These are phyloP conservation scores for Tricholoma bakamatsutake DNA, from an alignment of 768 basidiomycete genomes.

Conservation along the genomic window DNA sequence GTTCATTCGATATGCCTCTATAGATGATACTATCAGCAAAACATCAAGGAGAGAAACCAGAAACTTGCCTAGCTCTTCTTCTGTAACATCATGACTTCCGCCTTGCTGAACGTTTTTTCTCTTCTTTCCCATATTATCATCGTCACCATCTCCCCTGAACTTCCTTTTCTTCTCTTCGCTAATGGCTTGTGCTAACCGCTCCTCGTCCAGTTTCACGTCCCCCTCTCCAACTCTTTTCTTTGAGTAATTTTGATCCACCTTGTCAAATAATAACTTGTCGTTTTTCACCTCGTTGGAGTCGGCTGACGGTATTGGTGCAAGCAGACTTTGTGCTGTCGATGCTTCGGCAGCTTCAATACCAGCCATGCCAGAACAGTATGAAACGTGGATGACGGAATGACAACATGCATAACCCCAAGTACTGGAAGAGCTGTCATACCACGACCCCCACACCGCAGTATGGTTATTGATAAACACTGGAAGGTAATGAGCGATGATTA, in stretches of 20 bases:
- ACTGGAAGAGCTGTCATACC: conserved; percentile 66
- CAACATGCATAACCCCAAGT: conserved; percentile 96
- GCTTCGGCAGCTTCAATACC: conserved; percentile 75
- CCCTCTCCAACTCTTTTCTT: conserved; percentile 82
- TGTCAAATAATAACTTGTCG: conserved; percentile 27
- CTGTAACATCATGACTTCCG: conserved; percentile 75
- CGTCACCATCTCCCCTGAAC: conserved; percentile 48
- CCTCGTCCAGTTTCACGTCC: conserved; percentile 69
- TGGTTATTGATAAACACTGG: conserved; percentile 90
- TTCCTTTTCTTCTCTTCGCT: conserved; percentile 81
- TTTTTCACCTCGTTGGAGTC: conserved; percentile 16
- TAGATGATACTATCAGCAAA: conserved; percentile 12
- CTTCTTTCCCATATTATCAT: conserved; percentile 56
- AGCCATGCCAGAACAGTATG: conserved; percentile 86
- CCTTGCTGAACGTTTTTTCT: conserved; percentile 42
- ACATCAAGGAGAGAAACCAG: conserved; percentile 19
- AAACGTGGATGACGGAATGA: conserved; percentile 78
- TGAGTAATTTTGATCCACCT: conserved; percentile 65
- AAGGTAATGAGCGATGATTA: conserved; percentile 8
- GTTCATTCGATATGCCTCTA: conserved; percentile 91
- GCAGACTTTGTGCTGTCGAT: conserved; percentile 67
- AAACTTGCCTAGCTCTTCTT: conserved; percentile 70
- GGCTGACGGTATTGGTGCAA: conserved; percentile 29
- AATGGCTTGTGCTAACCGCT: conserved; percentile 61
- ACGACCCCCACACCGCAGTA: conserved; percentile 96